A percentile compares a stretch with the other conserved stretches of the same genome.
phyloP scores from a whole-genome alignment of 1,284 basidiomycete species.

The Sanghuangporus baumii region DNA sequence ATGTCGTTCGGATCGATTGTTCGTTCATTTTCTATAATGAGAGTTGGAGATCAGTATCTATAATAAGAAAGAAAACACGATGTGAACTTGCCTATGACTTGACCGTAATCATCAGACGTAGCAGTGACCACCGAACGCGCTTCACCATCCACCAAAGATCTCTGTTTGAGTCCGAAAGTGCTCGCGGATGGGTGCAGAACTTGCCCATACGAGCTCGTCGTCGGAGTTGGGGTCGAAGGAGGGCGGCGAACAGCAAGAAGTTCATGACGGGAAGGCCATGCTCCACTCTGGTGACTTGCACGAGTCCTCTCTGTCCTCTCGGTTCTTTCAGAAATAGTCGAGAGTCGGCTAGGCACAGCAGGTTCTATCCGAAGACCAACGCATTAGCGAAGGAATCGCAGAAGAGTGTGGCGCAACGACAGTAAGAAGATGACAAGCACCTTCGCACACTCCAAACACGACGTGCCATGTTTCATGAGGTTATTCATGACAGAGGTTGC shows the following conservation, averaged over 20 bases:
- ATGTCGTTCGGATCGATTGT: conserved; percentile 54
- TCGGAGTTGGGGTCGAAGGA: conserved; percentile 11
- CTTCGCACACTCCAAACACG: conserved; percentile 25
- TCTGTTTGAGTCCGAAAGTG: conserved; percentile 6
- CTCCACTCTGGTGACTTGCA: conserved; percentile 10
- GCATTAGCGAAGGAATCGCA: not conserved
- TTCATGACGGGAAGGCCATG: conserved; percentile 15
- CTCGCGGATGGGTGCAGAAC: conserved; percentile 13
- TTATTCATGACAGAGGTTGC: not conserved
- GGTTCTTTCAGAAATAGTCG: conserved; percentile 18
- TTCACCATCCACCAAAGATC: not conserved
- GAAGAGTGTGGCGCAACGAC: not conserved
- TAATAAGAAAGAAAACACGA: not conserved
- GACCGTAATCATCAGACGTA: conserved; percentile 54
- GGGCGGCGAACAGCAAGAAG: conserved; percentile 10
- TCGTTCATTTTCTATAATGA: conserved; percentile 18
- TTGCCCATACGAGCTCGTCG: conserved; percentile 17
- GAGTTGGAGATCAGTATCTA: not conserved
- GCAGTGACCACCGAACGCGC: conserved; percentile 32
- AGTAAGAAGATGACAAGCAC: conserved; percentile 26
- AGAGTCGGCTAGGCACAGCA: conserved; percentile 4
- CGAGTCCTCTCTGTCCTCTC: conserved; percentile 11
- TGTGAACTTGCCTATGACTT: conserved; percentile 44
- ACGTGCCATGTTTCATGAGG: not conserved
- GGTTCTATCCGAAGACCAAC: not conserved